Evolutionary conservation across 2,329 filamentous ascomycete species (phyloP).

Genomic region (Ophiostoma australiae): DNA sequence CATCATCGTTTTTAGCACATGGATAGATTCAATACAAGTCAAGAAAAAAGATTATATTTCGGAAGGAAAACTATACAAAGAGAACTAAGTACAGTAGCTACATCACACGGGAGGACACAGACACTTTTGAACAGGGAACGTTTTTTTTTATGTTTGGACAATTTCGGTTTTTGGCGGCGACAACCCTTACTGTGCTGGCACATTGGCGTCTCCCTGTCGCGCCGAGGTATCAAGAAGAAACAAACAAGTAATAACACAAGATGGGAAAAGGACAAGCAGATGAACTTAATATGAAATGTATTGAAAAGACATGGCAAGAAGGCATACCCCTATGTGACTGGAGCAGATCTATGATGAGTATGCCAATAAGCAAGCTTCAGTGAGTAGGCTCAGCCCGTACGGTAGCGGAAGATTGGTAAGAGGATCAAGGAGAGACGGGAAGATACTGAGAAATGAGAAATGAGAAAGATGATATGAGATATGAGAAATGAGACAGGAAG

Average conservation of each 20-base stretch:
- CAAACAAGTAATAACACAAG: slow-evolving; percentile 1
- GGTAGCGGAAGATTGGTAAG: not conserved
- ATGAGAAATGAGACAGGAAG: not conserved
- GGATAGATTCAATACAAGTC: not conserved
- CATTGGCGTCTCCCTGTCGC: not conserved
- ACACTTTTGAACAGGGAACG: not conserved
- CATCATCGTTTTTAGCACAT: not conserved
- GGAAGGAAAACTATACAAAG: not conserved
- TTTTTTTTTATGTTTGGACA: not conserved
- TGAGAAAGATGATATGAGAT: not conserved
- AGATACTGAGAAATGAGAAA: not conserved
- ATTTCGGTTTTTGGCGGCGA: not conserved
- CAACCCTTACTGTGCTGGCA: not conserved
- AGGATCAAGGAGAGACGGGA: not conserved
- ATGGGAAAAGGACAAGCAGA: not conserved
- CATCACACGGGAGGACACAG: not conserved
- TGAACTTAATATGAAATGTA: not conserved
- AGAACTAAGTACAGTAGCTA: not conserved
- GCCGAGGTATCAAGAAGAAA: slow-evolving; percentile 15
- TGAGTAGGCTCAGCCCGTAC: not conserved
- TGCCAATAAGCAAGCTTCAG: not conserved
- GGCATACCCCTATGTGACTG: not conserved
- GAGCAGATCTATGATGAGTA: not conserved
- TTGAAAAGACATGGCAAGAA: slow-evolving; percentile 8
- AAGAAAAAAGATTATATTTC: not conserved